A percentile compares a stretch with the other conserved stretches of the same genome.
Evolutionary conservation across 2,329 filamentous ascomycete species (phyloP).

Genomic region (Pseudogymnoascus sp.): DNA sequence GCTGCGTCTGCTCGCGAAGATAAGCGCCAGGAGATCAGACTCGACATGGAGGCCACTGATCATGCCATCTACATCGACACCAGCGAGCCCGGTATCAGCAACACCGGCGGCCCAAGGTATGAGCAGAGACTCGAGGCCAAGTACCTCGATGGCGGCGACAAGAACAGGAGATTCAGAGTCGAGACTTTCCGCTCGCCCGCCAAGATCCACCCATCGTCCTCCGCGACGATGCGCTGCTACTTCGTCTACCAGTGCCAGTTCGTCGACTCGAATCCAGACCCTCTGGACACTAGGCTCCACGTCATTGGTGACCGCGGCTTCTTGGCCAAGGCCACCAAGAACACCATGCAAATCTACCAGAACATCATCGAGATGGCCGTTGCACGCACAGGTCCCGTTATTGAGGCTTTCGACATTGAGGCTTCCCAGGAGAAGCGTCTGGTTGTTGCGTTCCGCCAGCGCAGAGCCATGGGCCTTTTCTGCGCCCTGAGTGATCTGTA

Average conservation of each 20-base stretch:
- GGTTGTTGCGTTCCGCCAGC: conserved; percentile 88
- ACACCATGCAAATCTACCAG: conserved; percentile 94
- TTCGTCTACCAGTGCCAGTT: conserved; percentile 98
- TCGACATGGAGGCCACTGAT: conserved; percentile 91
- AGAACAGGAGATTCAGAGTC: conserved; percentile 73
- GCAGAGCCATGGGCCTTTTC: conserved; percentile 88
- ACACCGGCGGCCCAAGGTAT: conserved; percentile 74
- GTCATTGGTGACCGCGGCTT: conserved; percentile 90
- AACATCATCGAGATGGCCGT: conserved; percentile 85
- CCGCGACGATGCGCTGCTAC: conserved; percentile 88
- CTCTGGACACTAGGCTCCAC: conserved; percentile 79
- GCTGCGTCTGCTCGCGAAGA: conserved; percentile 89
- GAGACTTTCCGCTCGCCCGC: conserved; percentile 95
- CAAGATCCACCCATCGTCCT: conserved; percentile 60
- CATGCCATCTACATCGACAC: conserved; percentile 99
- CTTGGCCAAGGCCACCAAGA: conserved; percentile 88
- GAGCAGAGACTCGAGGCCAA: conserved; percentile 91
- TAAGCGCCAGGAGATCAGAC: conserved; percentile 84
- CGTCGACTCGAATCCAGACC: conserved; percentile 62
- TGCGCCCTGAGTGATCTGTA: conserved; percentile 92
- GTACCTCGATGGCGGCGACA: conserved; percentile 72
- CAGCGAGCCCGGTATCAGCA: conserved; percentile 75
- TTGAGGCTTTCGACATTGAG: conserved; percentile 96
- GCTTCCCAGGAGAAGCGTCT: conserved; percentile 85
- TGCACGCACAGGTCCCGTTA: conserved; percentile 80